Base-by-base conservation (phyloP, 495 filamentous ascomycete species). In the Daldinia concentrica region DNA sequence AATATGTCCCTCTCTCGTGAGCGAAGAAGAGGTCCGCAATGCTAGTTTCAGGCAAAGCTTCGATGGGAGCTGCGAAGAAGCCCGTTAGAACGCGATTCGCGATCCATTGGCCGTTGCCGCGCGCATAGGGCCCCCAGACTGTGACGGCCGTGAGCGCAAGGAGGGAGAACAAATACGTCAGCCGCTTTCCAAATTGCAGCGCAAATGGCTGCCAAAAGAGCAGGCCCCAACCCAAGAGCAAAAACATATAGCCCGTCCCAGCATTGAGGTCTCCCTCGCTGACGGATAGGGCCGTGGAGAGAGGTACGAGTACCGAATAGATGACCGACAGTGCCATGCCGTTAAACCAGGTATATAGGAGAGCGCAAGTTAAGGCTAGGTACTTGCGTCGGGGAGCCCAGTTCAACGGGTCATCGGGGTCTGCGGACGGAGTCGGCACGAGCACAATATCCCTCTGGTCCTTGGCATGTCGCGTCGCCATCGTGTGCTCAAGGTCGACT, bases 171-270 rank as follows among this genome's bases (percentile, higher is more conserved):
- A 92, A 72, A 76, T 89, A 91, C 1, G 87, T 86, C 51, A 87
- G 79, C n/a, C 90, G 82, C 77, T 90, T 90, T 36, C 90, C 90
- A 80, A 87, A 91, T 64, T 89, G 85, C 64, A 90, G 76, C 0
- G 89, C 87, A 51, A 90, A 83, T 0, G 89, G 88, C 76, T 92
- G 89, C 90, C 89, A 92, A 73, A 91, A 87, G 3, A 92, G 74
- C 60, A 89, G 82, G 0, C 88, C 87, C 88, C 86, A 90, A 4
- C 88, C 88, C 11, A 87, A 84, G 36, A 89, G 72, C 61, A 91
- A 73, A 64, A 90, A 89, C 82, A 90, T 83, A 75, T 88, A 90
- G 4, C 89, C 89, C 0, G 88, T 91, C 32, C 90, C 89, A 58
- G 86, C 79, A 39, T 80, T 80, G 56, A 80, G 73, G 59, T 81